Conservation (phyloP, 345 rosid genomes). For the Stellera chamaejasme region DNA sequence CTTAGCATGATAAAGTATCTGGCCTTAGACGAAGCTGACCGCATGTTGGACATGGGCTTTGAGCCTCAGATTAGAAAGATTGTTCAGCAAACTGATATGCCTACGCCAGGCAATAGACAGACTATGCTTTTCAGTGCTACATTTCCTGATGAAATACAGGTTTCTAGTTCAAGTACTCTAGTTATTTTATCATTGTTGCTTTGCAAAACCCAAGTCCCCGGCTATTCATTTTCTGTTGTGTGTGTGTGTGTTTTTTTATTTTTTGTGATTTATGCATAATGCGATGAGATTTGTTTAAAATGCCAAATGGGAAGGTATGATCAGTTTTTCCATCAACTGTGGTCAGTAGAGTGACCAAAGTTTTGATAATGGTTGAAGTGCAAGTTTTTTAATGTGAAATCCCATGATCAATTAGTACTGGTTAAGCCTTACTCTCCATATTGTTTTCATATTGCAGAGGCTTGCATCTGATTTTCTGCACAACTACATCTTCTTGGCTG, state of each 20-base stretch:
- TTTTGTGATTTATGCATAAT: too few relatives aligned
- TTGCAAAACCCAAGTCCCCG: too few relatives aligned
- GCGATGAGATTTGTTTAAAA: too few relatives aligned
- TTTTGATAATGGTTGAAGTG: too few relatives aligned
- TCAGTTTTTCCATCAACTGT: too few relatives aligned
- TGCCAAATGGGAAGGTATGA: too few relatives aligned
- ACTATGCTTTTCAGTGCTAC: constrained; percentile 57
- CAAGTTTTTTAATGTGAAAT: too few relatives aligned
- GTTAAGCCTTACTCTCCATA: neutral
- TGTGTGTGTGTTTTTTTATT: too few relatives aligned
- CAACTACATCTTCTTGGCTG: constrained; percentile 40
- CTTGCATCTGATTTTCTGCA: constrained; percentile 52
- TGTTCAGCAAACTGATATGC: constrained; percentile 46
- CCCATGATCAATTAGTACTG: too few relatives aligned
- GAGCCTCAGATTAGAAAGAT: constrained; percentile 53
- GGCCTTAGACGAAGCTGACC: constrained; percentile 53
- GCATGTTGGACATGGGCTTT: constrained; percentile 63
- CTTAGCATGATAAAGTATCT: constrained; percentile 29
- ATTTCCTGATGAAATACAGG: constrained; percentile 50
- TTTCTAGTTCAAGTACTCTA: neutral
- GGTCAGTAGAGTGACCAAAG: too few relatives aligned
- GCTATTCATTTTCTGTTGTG: too few relatives aligned
- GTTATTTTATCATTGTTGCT: too few relatives aligned
- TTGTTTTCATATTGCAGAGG: constrained; percentile 26
- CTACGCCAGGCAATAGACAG: constrained; percentile 40